Evolutionary conservation across 805 yeast species (phyloP).

Genomic region (Ogataea allantospora): DNA sequence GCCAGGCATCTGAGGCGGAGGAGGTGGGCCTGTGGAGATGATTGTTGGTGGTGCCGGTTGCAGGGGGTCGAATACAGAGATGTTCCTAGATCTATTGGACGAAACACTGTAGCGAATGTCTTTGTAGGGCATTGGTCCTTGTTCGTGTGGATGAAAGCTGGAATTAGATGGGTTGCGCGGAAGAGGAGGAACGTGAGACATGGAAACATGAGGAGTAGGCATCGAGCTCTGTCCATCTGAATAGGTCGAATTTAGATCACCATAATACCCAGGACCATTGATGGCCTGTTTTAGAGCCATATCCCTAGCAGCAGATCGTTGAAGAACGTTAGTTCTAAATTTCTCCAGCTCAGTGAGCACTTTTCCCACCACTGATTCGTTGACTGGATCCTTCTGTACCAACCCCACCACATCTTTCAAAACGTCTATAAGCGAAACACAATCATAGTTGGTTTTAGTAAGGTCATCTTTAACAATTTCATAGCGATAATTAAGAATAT

Average conservation of each 20-base stretch:
- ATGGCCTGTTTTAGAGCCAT: conserved; percentile 27
- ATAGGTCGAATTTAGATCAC: conserved; percentile 12
- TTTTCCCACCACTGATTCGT: conserved; percentile 10
- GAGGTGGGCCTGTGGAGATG: conserved; percentile 10
- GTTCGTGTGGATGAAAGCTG: conserved; percentile 30
- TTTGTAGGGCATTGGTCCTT: conserved; percentile 28
- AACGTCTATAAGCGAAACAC: conserved; percentile 49
- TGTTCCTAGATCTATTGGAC: conserved; percentile 35
- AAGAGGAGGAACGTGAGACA: conserved; percentile 15
- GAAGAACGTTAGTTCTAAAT: conserved; percentile 29
- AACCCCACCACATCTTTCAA: conserved; percentile 25
- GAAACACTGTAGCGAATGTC: conserved; percentile 34
- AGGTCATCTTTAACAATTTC: conserved; percentile 49
- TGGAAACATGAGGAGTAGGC: conserved; percentile 13
- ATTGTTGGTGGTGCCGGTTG: conserved; percentile 22
- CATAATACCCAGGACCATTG: conserved; percentile 22
- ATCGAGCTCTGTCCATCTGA: conserved; percentile 11
- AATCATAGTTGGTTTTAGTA: conserved; percentile 49
- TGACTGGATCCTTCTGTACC: conserved; percentile 12
- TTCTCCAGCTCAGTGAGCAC: conserved; percentile 25
- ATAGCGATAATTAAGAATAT: conserved; percentile 42
- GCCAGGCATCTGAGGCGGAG: conserved; percentile 3
- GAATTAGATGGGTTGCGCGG: conserved; percentile 30
- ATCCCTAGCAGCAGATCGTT: conserved; percentile 34
- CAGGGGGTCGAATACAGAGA: conserved; percentile 39